phyloP scores from a whole-genome alignment of 371 early-diverging fungal genomes.

The Actinomucor elegans region DNA sequence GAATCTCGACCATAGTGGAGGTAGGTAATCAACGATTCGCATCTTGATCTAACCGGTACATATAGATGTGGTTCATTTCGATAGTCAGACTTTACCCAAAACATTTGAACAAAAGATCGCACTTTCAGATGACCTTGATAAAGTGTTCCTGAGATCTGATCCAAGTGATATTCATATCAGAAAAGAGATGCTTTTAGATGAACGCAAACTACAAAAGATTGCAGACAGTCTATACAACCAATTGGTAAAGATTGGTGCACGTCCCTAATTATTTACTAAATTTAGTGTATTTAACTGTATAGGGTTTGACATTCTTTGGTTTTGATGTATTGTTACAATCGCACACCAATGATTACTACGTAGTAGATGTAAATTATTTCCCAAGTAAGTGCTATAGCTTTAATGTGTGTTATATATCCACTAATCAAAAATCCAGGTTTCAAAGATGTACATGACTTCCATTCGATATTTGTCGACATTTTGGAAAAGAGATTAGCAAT shows the following conservation, averaged over 20 bases:
- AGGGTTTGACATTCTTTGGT: conserved; percentile 52
- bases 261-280: not conserved
- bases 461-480: conserved; percentile 25
- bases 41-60: not conserved
- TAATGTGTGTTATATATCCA: no score
- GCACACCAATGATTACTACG: conserved; percentile 27
- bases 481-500: conserved; percentile 14
- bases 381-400: conserved; percentile 30
- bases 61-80: conserved; percentile 34
- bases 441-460: conserved; percentile 26
- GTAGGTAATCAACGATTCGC: conserved; percentile 1
- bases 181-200: conserved; percentile 27
- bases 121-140: conserved; percentile 25
- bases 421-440: no score
- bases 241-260: conserved; percentile 25
- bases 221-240: conserved; percentile 30
- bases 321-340: conserved; percentile 49
- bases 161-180: conserved; percentile 15
- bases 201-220: conserved; percentile 30
- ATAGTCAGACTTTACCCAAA: conserved; percentile 52
- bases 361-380: conserved; percentile 54
- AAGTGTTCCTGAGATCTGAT: conserved; percentile 21
- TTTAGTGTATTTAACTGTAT: not conserved
- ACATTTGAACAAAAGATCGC: conserved; percentile 22
- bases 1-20: conserved; percentile 25